Evolutionary conservation across 805 yeast species (phyloP).

Genomic region (Starmerella stigmatis): DNA sequence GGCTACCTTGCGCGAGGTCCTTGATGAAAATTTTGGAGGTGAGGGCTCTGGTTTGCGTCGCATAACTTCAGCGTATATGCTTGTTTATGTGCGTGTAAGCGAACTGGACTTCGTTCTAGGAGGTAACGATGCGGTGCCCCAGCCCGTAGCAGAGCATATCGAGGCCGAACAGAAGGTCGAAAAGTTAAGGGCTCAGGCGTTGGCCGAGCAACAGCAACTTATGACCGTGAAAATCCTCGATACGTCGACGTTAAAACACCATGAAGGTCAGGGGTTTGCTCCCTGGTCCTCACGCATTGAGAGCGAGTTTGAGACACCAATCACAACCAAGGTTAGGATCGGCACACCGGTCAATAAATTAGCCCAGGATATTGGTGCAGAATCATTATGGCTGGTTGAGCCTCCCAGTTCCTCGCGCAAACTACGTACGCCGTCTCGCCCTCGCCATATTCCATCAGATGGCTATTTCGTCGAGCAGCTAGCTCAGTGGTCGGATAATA

Average conservation of each 20-base stretch:
- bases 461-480: constrained; percentile 13
- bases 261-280: constrained; percentile 15
- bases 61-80: constrained; percentile 93
- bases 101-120: constrained; percentile 45
- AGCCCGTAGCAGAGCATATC: constrained; percentile 56
- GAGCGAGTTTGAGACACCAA: constrained; percentile 14
- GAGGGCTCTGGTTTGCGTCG: constrained; percentile 45
- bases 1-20: constrained; percentile 74
- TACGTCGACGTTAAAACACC: constrained; percentile 8
- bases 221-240: constrained; percentile 15
- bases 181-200: constrained; percentile 44
- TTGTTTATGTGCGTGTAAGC: constrained; percentile 73
- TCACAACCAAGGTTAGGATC: constrained; percentile 13
- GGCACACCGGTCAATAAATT: constrained; percentile 12
- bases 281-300: constrained; percentile 11
- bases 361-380: constrained; percentile 10
- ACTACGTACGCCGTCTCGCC: not conserved
- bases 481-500: constrained; percentile 12
- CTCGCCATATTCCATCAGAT: not conserved
- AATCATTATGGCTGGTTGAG: constrained; percentile 18
- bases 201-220: constrained; percentile 50
- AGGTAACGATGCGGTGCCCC: constrained; percentile 47
- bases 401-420: not conserved
- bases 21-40: constrained; percentile 87
- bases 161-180: constrained; percentile 51